These are phyloP conservation scores for Stentor coeruleus DNA, from an alignment of 73 alveolate genomes.

Conservation along the genomic window DNA sequence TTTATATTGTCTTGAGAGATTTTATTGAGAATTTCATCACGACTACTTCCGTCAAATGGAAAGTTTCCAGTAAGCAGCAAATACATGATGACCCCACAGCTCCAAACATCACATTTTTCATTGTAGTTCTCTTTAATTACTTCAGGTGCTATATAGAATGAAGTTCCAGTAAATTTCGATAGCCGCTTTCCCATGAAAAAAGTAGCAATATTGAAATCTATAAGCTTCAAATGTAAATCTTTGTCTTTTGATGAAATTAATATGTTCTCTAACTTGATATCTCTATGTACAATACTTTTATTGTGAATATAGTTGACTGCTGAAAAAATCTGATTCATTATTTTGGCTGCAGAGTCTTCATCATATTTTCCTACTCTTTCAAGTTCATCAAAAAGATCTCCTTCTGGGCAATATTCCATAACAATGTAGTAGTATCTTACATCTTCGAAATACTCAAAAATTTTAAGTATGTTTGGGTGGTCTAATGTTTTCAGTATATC, in stretches of 20 bases:
- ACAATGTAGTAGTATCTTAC: constrained; percentile 29
- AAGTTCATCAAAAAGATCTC: constrained; percentile 40
- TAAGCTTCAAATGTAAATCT: not conserved
- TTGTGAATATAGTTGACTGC: constrained; percentile 34
- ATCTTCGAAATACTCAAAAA: constrained; percentile 40
- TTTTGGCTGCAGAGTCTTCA: constrained; percentile 30
- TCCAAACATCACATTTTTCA: no score
- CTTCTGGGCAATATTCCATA: constrained; percentile 27
- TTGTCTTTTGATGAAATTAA: not conserved
- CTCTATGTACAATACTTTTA: constrained; percentile 36
- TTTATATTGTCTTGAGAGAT: no score
- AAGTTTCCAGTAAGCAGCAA: no score
- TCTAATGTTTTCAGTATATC: not conserved
- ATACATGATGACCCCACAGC: no score
- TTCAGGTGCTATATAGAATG: constrained; percentile 46
- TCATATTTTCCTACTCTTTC: constrained; percentile 32
- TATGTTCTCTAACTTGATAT: constrained; percentile 32
- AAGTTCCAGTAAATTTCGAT: not conserved
- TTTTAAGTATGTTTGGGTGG: constrained; percentile 38
- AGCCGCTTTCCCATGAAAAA: not conserved
- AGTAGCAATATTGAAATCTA: not conserved
- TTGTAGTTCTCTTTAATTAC: no score
- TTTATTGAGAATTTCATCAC: no score
- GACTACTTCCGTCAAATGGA: no score
- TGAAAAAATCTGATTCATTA: constrained; percentile 30